These are phyloP conservation scores for Pichia heedii DNA, from an alignment of 805 yeast genomes.

Conservation along the genomic window DNA sequence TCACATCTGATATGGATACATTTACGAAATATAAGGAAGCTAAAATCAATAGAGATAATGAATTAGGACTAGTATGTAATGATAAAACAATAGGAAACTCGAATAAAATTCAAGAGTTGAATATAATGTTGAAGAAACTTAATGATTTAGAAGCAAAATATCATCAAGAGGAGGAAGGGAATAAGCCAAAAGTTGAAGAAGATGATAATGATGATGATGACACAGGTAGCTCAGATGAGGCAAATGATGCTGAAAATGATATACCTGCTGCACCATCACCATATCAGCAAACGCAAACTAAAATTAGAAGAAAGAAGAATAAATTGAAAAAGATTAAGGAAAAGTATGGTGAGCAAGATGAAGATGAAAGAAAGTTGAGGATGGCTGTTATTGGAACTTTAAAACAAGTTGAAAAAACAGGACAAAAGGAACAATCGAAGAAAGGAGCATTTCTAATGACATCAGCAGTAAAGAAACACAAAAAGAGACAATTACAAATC, in stretches of 20 bases:
- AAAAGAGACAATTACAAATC: constrained; percentile 24
- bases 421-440: constrained; percentile 9
- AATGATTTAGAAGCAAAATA: constrained; percentile 12
- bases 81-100: constrained; percentile 20
- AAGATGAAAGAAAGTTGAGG: constrained; percentile 65
- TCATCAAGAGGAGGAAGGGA: constrained; percentile 4
- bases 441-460: constrained; percentile 4
- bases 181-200: constrained; percentile 12
- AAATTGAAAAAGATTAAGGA: constrained; percentile 73
- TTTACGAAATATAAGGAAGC: constrained; percentile 26
- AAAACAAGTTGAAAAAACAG: constrained; percentile 38
- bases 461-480: constrained; percentile 12
- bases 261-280: constrained; percentile 11
- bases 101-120: constrained; percentile 23
- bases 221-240: no score
- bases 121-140: constrained; percentile 22
- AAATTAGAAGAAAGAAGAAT: constrained; percentile 76
- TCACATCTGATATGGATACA: constrained; percentile 56
- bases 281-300: constrained; percentile 25
- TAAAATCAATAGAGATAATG: constrained; percentile 20
- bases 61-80: constrained; percentile 23
- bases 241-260: background rate
- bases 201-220: background rate
- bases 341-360: constrained; percentile 89
- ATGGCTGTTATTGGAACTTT: constrained; percentile 81